phyloP scores from a whole-genome alignment of 345 rosid species.

The Salix purpurea region DNA sequence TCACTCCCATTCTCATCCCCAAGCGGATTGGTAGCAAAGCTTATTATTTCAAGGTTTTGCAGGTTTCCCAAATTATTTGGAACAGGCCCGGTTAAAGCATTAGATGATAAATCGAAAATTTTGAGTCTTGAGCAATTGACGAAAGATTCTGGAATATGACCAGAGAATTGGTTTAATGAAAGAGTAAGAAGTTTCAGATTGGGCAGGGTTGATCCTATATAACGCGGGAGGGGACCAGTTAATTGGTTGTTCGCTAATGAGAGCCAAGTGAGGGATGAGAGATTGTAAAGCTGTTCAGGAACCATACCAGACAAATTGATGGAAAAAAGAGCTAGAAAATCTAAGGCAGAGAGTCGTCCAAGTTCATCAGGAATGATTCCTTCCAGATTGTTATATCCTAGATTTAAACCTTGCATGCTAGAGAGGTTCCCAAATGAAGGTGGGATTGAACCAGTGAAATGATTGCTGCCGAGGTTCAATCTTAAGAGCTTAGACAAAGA shows the following conservation, averaged over 20 bases:
- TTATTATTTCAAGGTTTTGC: too few species aligned
- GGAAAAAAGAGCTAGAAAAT: background rate
- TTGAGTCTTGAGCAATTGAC: background rate
- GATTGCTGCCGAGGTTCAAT: background rate
- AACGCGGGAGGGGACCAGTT: too few species aligned
- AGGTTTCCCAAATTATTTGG: too few species aligned
- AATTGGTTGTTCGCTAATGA: too few species aligned
- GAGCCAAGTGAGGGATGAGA: background rate
- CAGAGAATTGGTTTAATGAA: too few species aligned
- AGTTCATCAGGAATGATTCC: background rate
- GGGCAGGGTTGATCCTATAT: too few species aligned
- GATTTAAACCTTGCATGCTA: background rate
- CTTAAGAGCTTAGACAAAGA: background rate
- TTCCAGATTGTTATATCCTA: background rate
- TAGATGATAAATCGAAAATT: too few species aligned
- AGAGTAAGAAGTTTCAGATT: background rate
- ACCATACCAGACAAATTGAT: too few species aligned
- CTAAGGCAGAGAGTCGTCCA: background rate
- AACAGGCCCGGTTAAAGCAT: background rate
- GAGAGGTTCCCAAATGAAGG: background rate
- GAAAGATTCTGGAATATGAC: too few species aligned
- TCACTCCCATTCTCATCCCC: too few species aligned
- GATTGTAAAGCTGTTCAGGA: background rate
- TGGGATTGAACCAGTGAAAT: background rate
- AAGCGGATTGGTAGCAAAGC: too few species aligned